These are phyloP conservation scores for Volvox reticuliferus DNA, from an alignment of 139 green algal species.

Conservation along the genomic window DNA sequence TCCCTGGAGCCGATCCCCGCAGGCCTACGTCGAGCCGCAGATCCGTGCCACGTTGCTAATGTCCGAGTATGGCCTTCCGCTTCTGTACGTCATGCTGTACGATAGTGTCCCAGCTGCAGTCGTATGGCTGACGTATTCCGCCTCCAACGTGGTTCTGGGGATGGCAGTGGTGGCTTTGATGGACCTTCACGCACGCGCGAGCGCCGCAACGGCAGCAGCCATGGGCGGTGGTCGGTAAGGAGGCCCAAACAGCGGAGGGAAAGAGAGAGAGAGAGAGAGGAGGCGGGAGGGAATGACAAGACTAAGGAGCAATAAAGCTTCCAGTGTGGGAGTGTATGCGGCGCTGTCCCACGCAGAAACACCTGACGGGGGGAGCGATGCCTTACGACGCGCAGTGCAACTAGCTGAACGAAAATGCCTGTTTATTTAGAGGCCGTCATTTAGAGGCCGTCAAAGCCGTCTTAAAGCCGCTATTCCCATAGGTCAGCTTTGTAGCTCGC, in stretches of 20 bases:
- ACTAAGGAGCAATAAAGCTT: no score
- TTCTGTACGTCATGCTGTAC: not conserved
- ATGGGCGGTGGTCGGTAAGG: not conserved
- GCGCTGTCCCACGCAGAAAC: no score
- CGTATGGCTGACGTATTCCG: slow-evolving; percentile 1
- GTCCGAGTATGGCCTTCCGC: not conserved
- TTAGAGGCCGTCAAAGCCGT: no score
- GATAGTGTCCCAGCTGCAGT: not conserved
- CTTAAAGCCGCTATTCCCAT: no score
- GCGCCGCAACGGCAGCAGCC: not conserved
- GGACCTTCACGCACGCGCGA: not conserved
- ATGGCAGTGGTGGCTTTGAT: not conserved
- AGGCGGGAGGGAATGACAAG: no score
- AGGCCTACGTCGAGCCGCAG: not conserved
- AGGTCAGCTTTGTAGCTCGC: no score
- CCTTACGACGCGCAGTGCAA: no score
- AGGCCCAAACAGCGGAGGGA: not conserved
- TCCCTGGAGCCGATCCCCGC: not conserved
- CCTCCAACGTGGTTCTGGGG: not conserved
- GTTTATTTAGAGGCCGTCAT: no score
- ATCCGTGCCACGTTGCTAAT: not conserved
- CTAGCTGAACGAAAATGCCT: no score
- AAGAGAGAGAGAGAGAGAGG: no score
- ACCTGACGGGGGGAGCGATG: no score
- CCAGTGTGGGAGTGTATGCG: no score